A percentile compares a stretch with the other conserved stretches of the same genome.
Evolutionary conservation across 306 rosid species (phyloP).

Genomic region (Malus orientalis): DNA sequence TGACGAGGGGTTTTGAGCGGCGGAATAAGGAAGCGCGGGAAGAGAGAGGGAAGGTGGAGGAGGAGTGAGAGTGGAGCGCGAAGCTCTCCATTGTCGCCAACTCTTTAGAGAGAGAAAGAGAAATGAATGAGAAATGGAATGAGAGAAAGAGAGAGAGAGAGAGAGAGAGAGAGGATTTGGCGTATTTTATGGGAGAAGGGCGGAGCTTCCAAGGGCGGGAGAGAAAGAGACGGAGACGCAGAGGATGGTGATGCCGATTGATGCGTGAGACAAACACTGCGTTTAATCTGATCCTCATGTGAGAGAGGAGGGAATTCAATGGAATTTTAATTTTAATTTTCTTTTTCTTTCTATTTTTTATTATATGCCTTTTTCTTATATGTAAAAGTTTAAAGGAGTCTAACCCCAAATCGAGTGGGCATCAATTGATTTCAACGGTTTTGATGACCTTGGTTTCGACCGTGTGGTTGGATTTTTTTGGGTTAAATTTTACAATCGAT

Average conservation of each 20-base stretch:
- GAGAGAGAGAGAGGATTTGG: neutral
- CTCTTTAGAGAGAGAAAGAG: neutral
- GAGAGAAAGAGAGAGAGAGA: neutral
- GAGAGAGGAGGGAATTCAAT: neutral
- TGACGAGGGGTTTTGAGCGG: constrained; percentile 23
- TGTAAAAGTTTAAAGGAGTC: no score
- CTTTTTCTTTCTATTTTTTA: no score
- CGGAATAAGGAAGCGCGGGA: constrained; percentile 9
- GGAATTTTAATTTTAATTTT: no score
- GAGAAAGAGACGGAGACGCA: neutral
- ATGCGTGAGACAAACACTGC: no score
- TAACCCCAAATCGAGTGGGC: no score
- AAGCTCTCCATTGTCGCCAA: constrained; percentile 22
- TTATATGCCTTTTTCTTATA: no score
- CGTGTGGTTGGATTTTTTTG: no score
- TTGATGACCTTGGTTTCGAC: no score
- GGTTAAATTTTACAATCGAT: no score
- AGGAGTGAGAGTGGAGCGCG: constrained; percentile 30
- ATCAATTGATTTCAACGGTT: no score
- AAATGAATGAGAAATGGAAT: no score
- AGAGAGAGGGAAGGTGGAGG: constrained; percentile 27
- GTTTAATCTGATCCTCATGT: no score
- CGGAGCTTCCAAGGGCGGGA: constrained; percentile 1
- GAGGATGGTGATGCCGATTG: neutral
- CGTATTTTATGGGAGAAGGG: neutral